These are phyloP conservation scores for Omphalotus olearius DNA, from an alignment of 1,284 basidiomycete species.

Conservation along the genomic window DNA sequence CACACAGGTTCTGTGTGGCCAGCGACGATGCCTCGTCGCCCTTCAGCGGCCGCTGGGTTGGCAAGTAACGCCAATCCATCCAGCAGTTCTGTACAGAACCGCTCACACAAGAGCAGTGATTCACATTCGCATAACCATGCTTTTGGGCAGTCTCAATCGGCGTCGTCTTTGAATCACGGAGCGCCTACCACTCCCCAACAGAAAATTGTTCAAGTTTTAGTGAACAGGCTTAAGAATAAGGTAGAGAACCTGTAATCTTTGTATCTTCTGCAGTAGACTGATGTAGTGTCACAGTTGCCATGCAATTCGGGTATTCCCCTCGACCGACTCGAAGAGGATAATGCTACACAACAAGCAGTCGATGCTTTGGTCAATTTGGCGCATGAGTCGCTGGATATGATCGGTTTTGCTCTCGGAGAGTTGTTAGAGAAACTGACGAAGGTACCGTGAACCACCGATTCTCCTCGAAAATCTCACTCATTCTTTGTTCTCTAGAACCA, in stretches of 20 bases:
- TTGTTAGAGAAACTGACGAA: conserved; percentile 74
- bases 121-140: conserved; percentile 26
- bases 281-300: conserved; percentile 57
- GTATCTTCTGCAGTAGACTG: not conserved
- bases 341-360: conserved; percentile 68
- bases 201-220: conserved; percentile 67
- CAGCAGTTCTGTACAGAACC: conserved; percentile 13
- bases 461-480: conserved; percentile 3
- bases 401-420: conserved; percentile 74
- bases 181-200: conserved; percentile 55
- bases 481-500: conserved; percentile 35
- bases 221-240: conserved; percentile 71
- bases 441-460: conserved; percentile 39
- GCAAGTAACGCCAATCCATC: conserved; percentile 3
- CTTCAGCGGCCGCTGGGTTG: conserved; percentile 10
- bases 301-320: conserved; percentile 76
- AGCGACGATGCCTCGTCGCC: conserved; percentile 16
- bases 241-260: conserved; percentile 28
- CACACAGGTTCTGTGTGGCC: not conserved
- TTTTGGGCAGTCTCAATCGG: conserved; percentile 23
- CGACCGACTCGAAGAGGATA: conserved; percentile 71
- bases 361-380: conserved; percentile 78
- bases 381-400: conserved; percentile 70
- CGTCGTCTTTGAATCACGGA: conserved; percentile 24
- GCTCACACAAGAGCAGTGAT: conserved; percentile 34